phyloP scores from a whole-genome alignment of 2,329 filamentous ascomycete species.

The Colletotrichum tabaci region DNA sequence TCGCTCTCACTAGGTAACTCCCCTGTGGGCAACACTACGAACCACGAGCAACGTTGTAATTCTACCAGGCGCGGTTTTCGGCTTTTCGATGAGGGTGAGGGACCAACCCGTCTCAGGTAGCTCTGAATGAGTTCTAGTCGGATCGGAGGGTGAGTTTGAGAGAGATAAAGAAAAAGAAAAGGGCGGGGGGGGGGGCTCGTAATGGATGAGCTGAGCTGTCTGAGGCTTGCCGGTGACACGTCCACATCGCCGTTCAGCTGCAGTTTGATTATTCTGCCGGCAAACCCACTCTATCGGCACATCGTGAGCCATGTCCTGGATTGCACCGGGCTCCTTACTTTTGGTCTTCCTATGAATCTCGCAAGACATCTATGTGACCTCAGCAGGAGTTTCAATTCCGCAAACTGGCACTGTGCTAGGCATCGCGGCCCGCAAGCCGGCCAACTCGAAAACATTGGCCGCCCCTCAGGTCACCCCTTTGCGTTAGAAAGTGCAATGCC shows the following conservation, averaged over 20 bases:
- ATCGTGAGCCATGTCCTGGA: not conserved
- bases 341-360: too few relatives aligned
- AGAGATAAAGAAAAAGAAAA: too few relatives aligned
- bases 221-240: not conserved
- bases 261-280: not conserved
- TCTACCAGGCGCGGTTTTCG: constrained; percentile 4
- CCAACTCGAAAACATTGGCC: too few relatives aligned
- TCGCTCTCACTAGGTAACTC: not conserved
- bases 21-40: not conserved
- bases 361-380: too few relatives aligned
- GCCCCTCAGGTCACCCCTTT: not conserved
- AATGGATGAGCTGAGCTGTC: not conserved
- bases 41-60: not conserved
- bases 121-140: constrained; percentile 26
- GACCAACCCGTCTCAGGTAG: constrained; percentile 31
- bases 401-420: not conserved
- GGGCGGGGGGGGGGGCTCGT: not conserved
- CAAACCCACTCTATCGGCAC: not conserved
- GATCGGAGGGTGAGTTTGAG: not conserved
- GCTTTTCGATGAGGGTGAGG: constrained; percentile 2
- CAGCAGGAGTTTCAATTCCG: too few relatives aligned
- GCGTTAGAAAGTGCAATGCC: too few relatives aligned
- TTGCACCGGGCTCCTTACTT: too few relatives aligned
- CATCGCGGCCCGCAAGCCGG: constrained; percentile 9
- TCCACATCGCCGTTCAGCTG: not conserved